phyloP scores from a whole-genome alignment of 805 yeast genomes.

The Isabelozyma pseudorhagii region DNA sequence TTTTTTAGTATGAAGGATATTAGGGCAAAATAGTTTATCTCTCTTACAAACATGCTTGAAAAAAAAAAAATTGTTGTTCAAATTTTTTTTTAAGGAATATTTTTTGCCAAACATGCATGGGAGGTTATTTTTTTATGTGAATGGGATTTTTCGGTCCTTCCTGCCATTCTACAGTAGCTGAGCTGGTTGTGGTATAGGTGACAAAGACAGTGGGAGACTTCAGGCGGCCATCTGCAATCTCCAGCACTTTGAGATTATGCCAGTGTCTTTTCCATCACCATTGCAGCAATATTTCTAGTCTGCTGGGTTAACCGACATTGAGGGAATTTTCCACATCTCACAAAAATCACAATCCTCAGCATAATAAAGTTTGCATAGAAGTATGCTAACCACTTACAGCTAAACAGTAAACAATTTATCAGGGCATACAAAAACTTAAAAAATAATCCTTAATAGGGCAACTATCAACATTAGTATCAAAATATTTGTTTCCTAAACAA shows the following conservation, averaged over 20 bases:
- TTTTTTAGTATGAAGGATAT: background rate
- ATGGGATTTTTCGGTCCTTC: background rate
- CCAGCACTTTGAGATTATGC: background rate
- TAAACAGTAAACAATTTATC: background rate
- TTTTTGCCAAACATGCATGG: background rate
- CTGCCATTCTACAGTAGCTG: background rate
- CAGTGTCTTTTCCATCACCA: background rate
- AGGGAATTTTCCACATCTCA: background rate
- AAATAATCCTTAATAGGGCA: background rate
- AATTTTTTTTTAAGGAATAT: background rate
- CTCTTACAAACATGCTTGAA: background rate
- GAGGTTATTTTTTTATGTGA: background rate
- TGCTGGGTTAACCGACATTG: background rate
- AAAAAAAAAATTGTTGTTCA: too few species aligned
- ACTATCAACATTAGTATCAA: background rate
- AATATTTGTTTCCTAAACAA: background rate
- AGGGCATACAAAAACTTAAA: background rate
- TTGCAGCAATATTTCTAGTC: background rate
- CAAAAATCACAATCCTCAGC: background rate
- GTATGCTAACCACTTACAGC: background rate
- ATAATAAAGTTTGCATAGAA: background rate
- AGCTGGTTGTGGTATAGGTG: background rate
- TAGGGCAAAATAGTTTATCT: background rate
- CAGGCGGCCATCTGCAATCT: background rate
- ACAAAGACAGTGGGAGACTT: too few species aligned